A percentile compares a stretch with the other conserved stretches of the same genome.
phyloP scores from a whole-genome alignment of 2,329 filamentous ascomycete species.

The Lecanosticta acicola region DNA sequence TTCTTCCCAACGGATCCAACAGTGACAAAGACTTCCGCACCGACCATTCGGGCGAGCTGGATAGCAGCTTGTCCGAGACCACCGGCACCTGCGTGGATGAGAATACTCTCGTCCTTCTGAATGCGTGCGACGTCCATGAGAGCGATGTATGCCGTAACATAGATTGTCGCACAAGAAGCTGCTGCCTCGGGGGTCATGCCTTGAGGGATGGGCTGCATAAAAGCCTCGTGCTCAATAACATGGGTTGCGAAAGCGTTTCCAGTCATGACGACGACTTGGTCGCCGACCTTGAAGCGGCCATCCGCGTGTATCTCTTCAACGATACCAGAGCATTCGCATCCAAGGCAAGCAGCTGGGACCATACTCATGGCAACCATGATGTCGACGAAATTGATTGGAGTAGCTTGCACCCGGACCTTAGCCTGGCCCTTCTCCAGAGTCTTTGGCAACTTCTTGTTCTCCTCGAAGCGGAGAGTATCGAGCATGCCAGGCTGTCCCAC shows the following conservation, averaged over 20 bases:
- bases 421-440: constrained; percentile 15
- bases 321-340: constrained; percentile 10
- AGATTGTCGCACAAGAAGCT: constrained; percentile 23
- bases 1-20: constrained; percentile 24
- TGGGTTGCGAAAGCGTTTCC: constrained; percentile 13
- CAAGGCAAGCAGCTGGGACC: constrained; percentile 7
- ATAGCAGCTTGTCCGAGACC: constrained; percentile 18
- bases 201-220: constrained; percentile 11
- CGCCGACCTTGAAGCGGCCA: constrained; percentile 9
- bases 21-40: constrained; percentile 27
- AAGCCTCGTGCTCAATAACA: constrained; percentile 4
- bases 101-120: constrained; percentile 29
- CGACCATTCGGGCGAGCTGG: constrained; percentile 20
- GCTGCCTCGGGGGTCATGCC: constrained; percentile 21
- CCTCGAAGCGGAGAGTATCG: constrained; percentile 22
- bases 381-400: constrained; percentile 26
- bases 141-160: constrained; percentile 25
- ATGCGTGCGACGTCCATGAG: constrained; percentile 22
- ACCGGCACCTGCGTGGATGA: constrained; percentile 33
- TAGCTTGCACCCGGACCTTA: constrained; percentile 23
- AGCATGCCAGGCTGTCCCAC: constrained; percentile 20
- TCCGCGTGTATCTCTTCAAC: neutral
- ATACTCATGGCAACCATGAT: constrained; percentile 19
- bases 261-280: constrained; percentile 13
- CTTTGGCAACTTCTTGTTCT: constrained; percentile 13